Percentiles rank a stretch among this genome's conserved stretches.
Evolutionary conservation across 2,329 filamentous ascomycete species (phyloP).

Genomic region (Aspergillus sp.): DNA sequence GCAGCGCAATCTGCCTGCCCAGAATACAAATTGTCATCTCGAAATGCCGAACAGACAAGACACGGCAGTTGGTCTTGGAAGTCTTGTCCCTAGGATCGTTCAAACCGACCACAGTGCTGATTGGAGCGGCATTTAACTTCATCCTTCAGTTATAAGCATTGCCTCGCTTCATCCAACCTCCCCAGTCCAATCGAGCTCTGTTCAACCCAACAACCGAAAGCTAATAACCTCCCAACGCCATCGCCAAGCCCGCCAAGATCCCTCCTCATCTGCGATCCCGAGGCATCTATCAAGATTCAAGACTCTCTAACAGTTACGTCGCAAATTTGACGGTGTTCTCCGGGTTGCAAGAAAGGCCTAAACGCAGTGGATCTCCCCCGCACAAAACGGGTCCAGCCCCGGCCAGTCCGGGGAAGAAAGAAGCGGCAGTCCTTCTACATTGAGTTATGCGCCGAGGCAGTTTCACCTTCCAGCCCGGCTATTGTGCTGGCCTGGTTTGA

Average conservation of each 20-base stretch:
- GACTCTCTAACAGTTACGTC: neutral
- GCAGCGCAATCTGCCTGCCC: neutral
- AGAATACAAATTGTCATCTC: neutral
- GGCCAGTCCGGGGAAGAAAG: neutral
- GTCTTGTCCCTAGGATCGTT: conserved; percentile 1
- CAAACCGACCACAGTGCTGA: neutral
- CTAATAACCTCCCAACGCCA: neutral
- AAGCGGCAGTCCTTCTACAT: neutral
- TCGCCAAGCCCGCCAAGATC: neutral
- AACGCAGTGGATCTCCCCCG: neutral
- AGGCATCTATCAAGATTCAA: neutral
- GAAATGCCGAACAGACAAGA: neutral
- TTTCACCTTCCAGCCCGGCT: conserved; percentile 11
- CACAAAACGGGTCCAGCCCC: neutral
- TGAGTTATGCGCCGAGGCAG: conserved; percentile 8
- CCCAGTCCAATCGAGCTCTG: neutral
- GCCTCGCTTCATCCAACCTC: neutral
- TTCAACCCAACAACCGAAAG: neutral
- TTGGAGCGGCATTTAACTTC: neutral
- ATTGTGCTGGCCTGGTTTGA: neutral
- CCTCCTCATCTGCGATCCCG: neutral
- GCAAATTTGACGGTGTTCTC: no score
- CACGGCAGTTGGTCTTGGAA: neutral
- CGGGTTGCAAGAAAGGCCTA: neutral
- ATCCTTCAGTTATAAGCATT: neutral